Evolutionary conservation across 2,329 filamentous ascomycete genomes (phyloP), one percentile per base, ranked within the genome.

Genomic region (Lanzia echinophila): DNA sequence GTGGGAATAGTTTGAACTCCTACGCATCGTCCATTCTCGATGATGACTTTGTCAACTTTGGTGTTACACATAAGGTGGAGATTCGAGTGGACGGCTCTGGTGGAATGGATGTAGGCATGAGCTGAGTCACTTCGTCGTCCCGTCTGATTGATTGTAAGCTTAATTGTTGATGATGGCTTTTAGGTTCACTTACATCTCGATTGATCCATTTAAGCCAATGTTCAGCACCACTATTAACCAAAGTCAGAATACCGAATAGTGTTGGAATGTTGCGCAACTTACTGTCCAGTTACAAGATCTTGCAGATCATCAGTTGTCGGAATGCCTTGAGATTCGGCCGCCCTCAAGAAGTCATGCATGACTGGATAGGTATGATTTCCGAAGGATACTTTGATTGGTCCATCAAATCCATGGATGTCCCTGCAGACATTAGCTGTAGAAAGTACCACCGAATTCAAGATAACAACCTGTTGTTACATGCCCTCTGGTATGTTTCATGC

Each of bases 131-230:
- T 87, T 55, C 87, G 84, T 48, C 87, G 82, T 43, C 87, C 87
- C 64, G 79, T 82, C 69, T 81, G 52, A 13, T 17, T 1, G n/a
- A n/a, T 17, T 31, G 20, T 57, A 13, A 59, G 36, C 12, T 49
- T 39, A 46, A 44, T 41, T 43, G 12, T 19, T 32, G 22, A 31
- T 13, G 17, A 4, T 4, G 2, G 32, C 28, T 2, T 3, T 19
- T 2, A n/a, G 6, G 11, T 31, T 24, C 24, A 58, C 73, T 64
- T 62, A 75, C 74, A 61, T 81, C 81, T 56, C 81, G 79, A 65
- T 91, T 90, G 70, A 91, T 90, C 87, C 87, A 91, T 71, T 91
- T 90, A 53, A 91, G 73, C 87, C 87, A 91, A 60, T 90, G 87
- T 71, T 90, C 86, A 44, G 86, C 87, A 58, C 87, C 87, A 53